Conservation (phyloP, 345 rosid species). For the Corchorus olitorius region DNA sequence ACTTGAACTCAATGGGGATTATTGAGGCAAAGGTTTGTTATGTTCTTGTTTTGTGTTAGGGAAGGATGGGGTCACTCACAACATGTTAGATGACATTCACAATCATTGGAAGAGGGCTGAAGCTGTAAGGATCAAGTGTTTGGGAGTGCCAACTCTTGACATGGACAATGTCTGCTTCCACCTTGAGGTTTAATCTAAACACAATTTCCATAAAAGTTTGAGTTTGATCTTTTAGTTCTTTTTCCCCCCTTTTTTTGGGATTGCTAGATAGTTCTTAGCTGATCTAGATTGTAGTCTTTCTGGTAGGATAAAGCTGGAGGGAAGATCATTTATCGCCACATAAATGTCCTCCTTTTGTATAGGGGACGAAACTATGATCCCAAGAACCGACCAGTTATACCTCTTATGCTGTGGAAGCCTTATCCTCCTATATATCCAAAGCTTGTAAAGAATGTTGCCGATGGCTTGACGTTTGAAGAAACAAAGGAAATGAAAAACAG, state of each 20-base stretch:
- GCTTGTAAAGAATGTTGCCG: constrained; percentile 72
- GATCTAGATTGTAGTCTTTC: constrained; percentile 35
- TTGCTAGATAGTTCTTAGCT: constrained; percentile 23
- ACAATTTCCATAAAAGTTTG: not conserved
- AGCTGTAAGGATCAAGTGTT: constrained; percentile 90
- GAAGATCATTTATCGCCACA: constrained; percentile 57
- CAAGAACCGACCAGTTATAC: constrained; percentile 61
- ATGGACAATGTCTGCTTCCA: constrained; percentile 89
- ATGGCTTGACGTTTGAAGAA: constrained; percentile 83
- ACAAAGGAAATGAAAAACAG: constrained; percentile 79
- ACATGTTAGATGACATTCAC: constrained; percentile 89
- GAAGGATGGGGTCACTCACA: constrained; percentile 88
- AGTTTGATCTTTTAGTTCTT: not conserved
- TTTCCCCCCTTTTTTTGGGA: not conserved
- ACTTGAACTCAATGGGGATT: not conserved
- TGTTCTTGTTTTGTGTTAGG: constrained; percentile 37
- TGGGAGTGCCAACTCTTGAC: constrained; percentile 91
- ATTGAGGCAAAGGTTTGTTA: not conserved
- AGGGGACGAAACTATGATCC: constrained; percentile 82
- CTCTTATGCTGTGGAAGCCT: constrained; percentile 94
- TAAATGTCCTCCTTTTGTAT: constrained; percentile 69
- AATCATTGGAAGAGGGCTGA: constrained; percentile 91
- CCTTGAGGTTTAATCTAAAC: constrained; percentile 60
- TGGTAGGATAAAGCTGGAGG: constrained; percentile 86
- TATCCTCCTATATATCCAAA: constrained; percentile 80